phyloP scores from a whole-genome alignment of 2,329 filamentous ascomycete genomes.

The Mycosphaerella arachidis region DNA sequence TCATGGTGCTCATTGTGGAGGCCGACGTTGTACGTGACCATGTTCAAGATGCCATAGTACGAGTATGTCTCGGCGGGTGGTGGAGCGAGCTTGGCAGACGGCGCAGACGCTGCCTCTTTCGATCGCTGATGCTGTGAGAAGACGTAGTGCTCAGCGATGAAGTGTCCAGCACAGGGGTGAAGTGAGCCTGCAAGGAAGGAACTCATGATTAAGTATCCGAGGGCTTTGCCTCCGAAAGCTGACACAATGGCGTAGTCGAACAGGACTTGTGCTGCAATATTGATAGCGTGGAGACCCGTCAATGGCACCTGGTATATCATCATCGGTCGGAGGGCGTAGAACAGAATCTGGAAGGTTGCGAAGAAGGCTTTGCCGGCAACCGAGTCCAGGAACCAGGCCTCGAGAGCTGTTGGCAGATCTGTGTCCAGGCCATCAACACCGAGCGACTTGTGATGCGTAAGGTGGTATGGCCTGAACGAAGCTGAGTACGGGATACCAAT shows the following conservation, averaged over 20 bases:
- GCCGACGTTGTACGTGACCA: slow-evolving; percentile 94
- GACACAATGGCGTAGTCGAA: slow-evolving; percentile 71
- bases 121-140: slow-evolving; percentile 52
- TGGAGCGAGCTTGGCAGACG: slow-evolving; percentile 44
- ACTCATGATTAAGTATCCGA: slow-evolving; percentile 80
- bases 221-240: slow-evolving; percentile 56
- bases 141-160: slow-evolving; percentile 86
- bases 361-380: slow-evolving; percentile 97
- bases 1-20: slow-evolving; percentile 99
- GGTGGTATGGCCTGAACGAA: slow-evolving; percentile 93
- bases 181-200: slow-evolving; percentile 91
- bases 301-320: slow-evolving; percentile 85
- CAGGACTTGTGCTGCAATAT: slow-evolving; percentile 68
- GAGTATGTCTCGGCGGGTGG: slow-evolving; percentile 85
- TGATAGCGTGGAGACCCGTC: slow-evolving; percentile 77
- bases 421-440: slow-evolving; percentile 95
- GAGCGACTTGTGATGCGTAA: slow-evolving; percentile 98
- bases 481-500: slow-evolving; percentile 96
- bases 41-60: slow-evolving; percentile 91
- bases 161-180: slow-evolving; percentile 92
- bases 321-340: slow-evolving; percentile 96
- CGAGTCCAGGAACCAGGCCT: slow-evolving; percentile 90
- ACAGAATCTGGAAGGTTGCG: slow-evolving; percentile 98
- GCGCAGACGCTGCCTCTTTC: slow-evolving; percentile 32
- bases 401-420: slow-evolving; percentile 85